Evolutionary conservation across 192 early-diverging fungal species (phyloP).

Genomic region (Backusella sp.): DNA sequence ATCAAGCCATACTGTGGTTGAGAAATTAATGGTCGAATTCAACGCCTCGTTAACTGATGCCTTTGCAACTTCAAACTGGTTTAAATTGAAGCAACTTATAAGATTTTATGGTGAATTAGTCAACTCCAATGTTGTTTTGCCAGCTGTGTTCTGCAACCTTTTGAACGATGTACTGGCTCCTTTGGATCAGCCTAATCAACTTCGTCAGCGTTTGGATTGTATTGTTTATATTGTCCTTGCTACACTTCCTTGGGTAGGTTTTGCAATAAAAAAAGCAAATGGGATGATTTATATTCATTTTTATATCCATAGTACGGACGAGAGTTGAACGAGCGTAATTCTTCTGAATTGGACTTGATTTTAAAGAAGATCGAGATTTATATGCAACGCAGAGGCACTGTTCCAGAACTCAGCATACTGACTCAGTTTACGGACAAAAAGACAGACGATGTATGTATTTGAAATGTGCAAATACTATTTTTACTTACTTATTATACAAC

Average conservation of each 20-base stretch:
- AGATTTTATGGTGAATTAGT: slow-evolving; percentile 83
- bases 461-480: not conserved
- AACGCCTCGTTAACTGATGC: slow-evolving; percentile 53
- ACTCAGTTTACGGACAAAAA: slow-evolving; percentile 15
- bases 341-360: slow-evolving; percentile 47
- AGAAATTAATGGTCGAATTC: slow-evolving; percentile 64
- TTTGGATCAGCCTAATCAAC: slow-evolving; percentile 51
- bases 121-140: slow-evolving; percentile 71
- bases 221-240: slow-evolving; percentile 75
- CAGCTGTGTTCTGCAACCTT: slow-evolving; percentile 61
- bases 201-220: slow-evolving; percentile 32
- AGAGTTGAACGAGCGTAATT: slow-evolving; percentile 48
- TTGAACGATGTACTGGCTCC: slow-evolving; percentile 63
- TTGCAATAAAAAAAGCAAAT: not conserved
- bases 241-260: slow-evolving; percentile 75
- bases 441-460: slow-evolving; percentile 16
- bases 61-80: slow-evolving; percentile 61
- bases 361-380: slow-evolving; percentile 50
- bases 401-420: slow-evolving; percentile 3
- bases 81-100: slow-evolving; percentile 71
- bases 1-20: slow-evolving; percentile 23
- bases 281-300: not conserved
- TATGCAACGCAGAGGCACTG: slow-evolving; percentile 39
- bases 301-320: slow-evolving; percentile 36
- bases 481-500: not conserved